Evolutionary conservation across 2,329 filamentous ascomycete species (phyloP).

Genomic region (Fusarium torreyae): DNA sequence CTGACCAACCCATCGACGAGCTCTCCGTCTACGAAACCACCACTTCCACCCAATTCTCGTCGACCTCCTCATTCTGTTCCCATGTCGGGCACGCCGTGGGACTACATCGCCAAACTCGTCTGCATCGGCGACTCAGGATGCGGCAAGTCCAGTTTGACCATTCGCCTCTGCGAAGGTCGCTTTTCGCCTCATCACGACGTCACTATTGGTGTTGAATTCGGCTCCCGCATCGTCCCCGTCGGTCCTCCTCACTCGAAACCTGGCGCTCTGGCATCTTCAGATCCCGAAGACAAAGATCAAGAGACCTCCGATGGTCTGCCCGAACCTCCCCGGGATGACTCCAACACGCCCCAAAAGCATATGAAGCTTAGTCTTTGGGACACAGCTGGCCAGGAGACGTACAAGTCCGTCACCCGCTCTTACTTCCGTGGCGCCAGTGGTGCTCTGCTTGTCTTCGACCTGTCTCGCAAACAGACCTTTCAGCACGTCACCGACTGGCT

Average conservation of each 20-base stretch:
- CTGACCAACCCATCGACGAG: constrained; percentile 20
- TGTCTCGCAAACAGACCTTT: constrained; percentile 88
- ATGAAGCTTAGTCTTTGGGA: constrained; percentile 98
- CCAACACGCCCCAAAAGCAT: constrained; percentile 71
- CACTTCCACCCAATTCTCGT: constrained; percentile 10
- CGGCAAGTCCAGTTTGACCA: constrained; percentile 94
- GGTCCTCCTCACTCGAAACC: constrained; percentile 80
- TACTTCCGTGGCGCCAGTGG: constrained; percentile 87
- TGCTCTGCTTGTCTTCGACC: constrained; percentile 92
- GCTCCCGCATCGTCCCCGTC: constrained; percentile 91
- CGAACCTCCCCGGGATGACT: constrained; percentile 63
- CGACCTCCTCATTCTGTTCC: constrained; percentile 28
- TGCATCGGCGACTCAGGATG: constrained; percentile 97
- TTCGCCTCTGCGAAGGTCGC: constrained; percentile 95
- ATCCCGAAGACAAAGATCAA: constrained; percentile 29
- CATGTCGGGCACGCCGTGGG: constrained; percentile 84
- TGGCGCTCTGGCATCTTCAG: constrained; percentile 49
- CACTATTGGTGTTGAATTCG: constrained; percentile 97
- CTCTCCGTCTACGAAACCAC: constrained; percentile 14
- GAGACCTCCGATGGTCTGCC: constrained; percentile 62
- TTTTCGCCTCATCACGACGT: constrained; percentile 97
- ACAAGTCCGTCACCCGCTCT: constrained; percentile 94
- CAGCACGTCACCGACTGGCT: constrained; percentile 93
- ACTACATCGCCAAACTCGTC: constrained; percentile 99
- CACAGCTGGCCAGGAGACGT: constrained; percentile 96